These are phyloP conservation scores for Blastobotrys serpentis DNA, from an alignment of 1,139 yeast species.

Conservation along the genomic window DNA sequence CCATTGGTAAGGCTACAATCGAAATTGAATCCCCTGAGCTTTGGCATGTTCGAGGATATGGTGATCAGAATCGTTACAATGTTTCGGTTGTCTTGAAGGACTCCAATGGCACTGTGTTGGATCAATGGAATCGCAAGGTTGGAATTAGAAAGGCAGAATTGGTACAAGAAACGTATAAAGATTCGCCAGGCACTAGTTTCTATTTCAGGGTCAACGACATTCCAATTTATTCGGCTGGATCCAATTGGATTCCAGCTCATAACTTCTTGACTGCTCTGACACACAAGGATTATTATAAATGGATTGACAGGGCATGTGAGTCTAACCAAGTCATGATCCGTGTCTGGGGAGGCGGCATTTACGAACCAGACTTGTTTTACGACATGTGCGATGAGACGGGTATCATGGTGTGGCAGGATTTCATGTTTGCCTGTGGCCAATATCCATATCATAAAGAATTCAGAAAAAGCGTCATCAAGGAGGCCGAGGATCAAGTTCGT, in stretches of 20 bases:
- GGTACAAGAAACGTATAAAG: slow-evolving; percentile 40
- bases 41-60: slow-evolving; percentile 48
- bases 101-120: slow-evolving; percentile 12
- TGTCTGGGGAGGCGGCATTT: slow-evolving; percentile 53
- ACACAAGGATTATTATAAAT: slow-evolving; percentile 39
- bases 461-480: slow-evolving; percentile 38
- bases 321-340: slow-evolving; percentile 49
- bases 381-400: slow-evolving; percentile 47
- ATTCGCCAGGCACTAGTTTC: slow-evolving; percentile 42
- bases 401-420: slow-evolving; percentile 51
- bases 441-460: slow-evolving; percentile 43
- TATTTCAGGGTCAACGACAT: slow-evolving; percentile 45
- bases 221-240: slow-evolving; percentile 44
- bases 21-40: slow-evolving; percentile 33
- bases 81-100: slow-evolving; percentile 27
- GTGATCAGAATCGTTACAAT: slow-evolving; percentile 41
- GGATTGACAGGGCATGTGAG: slow-evolving; percentile 39
- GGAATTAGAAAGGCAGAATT: slow-evolving; percentile 46
- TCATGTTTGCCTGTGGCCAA: slow-evolving; percentile 54
- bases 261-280: slow-evolving; percentile 41
- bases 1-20: slow-evolving; percentile 15
- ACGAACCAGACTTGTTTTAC: slow-evolving; percentile 46
- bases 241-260: slow-evolving; percentile 53
- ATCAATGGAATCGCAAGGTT: slow-evolving; percentile 18
- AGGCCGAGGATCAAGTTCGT: slow-evolving; percentile 41